A percentile compares a stretch with the other conserved stretches of the same genome.
Conservation (phyloP, 176 grass and related monocot species). For the Poa pratensis region DNA sequence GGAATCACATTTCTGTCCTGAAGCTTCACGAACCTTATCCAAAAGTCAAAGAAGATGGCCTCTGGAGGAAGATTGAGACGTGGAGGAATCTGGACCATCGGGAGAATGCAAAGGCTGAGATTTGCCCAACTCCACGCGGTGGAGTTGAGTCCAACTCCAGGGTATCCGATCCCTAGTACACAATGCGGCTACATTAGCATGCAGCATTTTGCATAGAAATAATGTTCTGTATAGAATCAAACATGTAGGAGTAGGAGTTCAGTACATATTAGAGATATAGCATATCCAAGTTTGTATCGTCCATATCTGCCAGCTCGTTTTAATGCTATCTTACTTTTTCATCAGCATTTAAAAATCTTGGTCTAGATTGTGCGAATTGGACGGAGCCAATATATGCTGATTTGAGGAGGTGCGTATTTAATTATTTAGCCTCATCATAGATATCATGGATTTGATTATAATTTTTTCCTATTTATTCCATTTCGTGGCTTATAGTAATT, state of each 20-base stretch:
- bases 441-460: conserved; percentile 12
- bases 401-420: conserved; percentile 64
- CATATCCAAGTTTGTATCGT: not conserved
- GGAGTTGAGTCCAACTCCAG: too few relatives aligned
- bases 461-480: not conserved
- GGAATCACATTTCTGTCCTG: too few relatives aligned
- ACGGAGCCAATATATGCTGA: conserved; percentile 90
- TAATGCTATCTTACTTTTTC: not conserved
- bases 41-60: too few relatives aligned
- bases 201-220: not conserved
- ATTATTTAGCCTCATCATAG: conserved; percentile 8
- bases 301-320: conserved; percentile 19
- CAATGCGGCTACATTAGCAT: not conserved
- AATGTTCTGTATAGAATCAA: conserved; percentile 13
- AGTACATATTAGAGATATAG: not conserved
- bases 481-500: not conserved
- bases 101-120: too few relatives aligned
- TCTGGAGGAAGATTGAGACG: too few relatives aligned
- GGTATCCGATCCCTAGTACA: not conserved
- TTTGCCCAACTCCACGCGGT: too few relatives aligned
- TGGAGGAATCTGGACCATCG: too few relatives aligned
- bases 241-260: not conserved
- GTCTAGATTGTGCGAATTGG: conserved; percentile 97
- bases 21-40: too few relatives aligned
- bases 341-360: conserved; percentile 88